Evolutionary conservation across 2,329 filamentous ascomycete genomes (phyloP).

Genomic region (Epichloe uncinata): DNA sequence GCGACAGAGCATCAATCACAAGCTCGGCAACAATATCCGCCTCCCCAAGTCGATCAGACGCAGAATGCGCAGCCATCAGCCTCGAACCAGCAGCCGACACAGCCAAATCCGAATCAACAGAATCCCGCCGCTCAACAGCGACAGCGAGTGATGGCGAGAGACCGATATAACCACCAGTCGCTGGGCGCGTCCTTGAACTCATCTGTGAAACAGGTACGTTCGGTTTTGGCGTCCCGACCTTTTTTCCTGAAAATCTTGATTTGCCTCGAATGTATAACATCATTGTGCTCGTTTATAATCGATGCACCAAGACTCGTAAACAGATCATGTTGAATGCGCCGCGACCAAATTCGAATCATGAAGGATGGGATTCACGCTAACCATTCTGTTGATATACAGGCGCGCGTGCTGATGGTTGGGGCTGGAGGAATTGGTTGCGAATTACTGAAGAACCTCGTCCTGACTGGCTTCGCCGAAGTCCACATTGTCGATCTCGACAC

Average conservation of each 20-base stretch:
- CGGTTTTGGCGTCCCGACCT: conserved; percentile 1
- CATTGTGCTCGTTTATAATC: neutral
- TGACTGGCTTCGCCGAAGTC: conserved; percentile 83
- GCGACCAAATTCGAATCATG: no score
- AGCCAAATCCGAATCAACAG: conserved; percentile 7
- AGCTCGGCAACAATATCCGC: conserved; percentile 8
- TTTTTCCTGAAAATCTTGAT: neutral
- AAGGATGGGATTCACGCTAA: neutral
- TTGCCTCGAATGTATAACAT: neutral
- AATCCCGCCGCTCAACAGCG: conserved; percentile 14
- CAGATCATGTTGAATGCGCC: neutral
- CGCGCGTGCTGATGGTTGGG: conserved; percentile 83
- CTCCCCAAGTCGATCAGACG: neutral
- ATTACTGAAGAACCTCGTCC: conserved; percentile 88
- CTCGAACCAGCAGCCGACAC: conserved; percentile 4
- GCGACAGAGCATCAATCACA: neutral
- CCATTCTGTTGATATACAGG: conserved; percentile 32
- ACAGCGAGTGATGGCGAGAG: conserved; percentile 25
- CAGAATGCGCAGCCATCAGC: conserved; percentile 8
- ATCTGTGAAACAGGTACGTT: conserved; percentile 53
- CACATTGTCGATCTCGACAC: conserved; percentile 96
- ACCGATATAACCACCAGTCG: conserved; percentile 49
- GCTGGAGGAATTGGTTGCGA: conserved; percentile 97
- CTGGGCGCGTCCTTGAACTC: conserved; percentile 51
- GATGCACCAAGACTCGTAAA: neutral